Percentiles rank a stretch among this genome's conserved stretches.
phyloP scores from a whole-genome alignment of 768 basidiomycete genomes.

The Russula emetica region DNA sequence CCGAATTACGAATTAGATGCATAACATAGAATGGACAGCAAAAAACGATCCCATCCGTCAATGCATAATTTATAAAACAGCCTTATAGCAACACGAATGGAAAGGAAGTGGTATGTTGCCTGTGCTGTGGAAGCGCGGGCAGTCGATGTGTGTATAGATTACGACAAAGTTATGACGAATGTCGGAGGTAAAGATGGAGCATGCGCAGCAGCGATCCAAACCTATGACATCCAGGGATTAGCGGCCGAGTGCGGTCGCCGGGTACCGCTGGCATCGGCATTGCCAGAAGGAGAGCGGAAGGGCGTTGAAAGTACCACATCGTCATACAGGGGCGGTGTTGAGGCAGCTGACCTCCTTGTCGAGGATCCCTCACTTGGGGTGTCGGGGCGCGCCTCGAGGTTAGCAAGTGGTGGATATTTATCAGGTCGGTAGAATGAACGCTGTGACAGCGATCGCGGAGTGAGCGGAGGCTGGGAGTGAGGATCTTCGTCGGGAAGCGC shows the following conservation, averaged over 20 bases:
- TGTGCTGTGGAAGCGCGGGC: slow-evolving; percentile 2
- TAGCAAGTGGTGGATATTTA: slow-evolving; percentile 7
- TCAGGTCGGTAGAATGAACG: slow-evolving; percentile 20
- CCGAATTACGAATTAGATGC: slow-evolving; percentile 2
- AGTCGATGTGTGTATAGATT: slow-evolving; percentile 7
- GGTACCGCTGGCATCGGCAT: slow-evolving; percentile 19
- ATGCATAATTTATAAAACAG: slow-evolving; percentile 32
- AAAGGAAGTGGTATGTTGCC: slow-evolving; percentile 15
- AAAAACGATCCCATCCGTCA: slow-evolving; percentile 13
- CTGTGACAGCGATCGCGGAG: slow-evolving; percentile 15
- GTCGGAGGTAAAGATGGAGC: slow-evolving; percentile 24
- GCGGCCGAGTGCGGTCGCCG: slow-evolving; percentile 20
- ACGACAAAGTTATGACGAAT: slow-evolving; percentile 1
- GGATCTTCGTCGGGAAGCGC: slow-evolving; percentile 30
- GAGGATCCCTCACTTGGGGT: slow-evolving; percentile 6
- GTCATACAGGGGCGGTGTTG: slow-evolving; percentile 19
- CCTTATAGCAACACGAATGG: slow-evolving; percentile 25
- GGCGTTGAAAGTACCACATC: slow-evolving; percentile 15
- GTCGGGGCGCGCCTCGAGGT: slow-evolving; percentile 8
- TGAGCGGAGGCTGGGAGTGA: not conserved
- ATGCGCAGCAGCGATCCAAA: slow-evolving; percentile 11
- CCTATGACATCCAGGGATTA: slow-evolving; percentile 23
- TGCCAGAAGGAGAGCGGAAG: slow-evolving; percentile 9
- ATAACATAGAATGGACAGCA: slow-evolving; percentile 13
- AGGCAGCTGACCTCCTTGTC: not conserved